A percentile compares a stretch with the other conserved stretches of the same genome.
These are phyloP conservation scores for Conringia planisiliqua DNA, from an alignment of 345 rosid species.

Conservation along the genomic window DNA sequence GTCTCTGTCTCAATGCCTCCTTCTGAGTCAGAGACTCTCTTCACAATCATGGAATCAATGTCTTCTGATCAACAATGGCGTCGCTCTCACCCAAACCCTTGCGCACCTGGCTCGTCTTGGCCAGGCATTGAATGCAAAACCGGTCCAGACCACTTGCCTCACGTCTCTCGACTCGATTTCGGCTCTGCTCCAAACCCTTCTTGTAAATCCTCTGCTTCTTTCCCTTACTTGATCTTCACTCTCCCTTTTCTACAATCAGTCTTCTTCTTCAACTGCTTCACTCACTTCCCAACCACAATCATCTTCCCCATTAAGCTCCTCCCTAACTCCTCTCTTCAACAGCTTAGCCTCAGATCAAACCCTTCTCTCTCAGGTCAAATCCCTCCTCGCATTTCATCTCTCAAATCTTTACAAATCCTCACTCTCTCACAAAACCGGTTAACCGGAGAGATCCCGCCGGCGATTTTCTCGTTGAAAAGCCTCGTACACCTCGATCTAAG, in stretches of 20 bases:
- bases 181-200: slow-evolving; percentile 69
- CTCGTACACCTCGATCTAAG: slow-evolving; percentile 76
- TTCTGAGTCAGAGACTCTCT: slow-evolving; percentile 64
- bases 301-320: slow-evolving; percentile 38
- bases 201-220: slow-evolving; percentile 56
- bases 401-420: slow-evolving; percentile 62
- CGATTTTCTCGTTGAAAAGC: slow-evolving; percentile 39
- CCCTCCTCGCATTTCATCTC: slow-evolving; percentile 61
- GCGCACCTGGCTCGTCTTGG: slow-evolving; percentile 67
- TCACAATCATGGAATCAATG: slow-evolving; percentile 81
- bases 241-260: slow-evolving; percentile 67
- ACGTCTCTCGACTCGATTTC: slow-evolving; percentile 81
- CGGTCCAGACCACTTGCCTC: slow-evolving; percentile 55
- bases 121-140: slow-evolving; percentile 73
- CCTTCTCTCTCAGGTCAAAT: slow-evolving; percentile 70
- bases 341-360: slow-evolving; percentile 80
- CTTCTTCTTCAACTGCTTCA: slow-evolving; percentile 79
- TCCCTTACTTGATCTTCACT: slow-evolving; percentile 58
- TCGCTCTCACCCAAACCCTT: slow-evolving; percentile 64
- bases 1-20: slow-evolving; percentile 38
- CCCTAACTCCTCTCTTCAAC: slow-evolving; percentile 63
- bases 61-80: slow-evolving; percentile 75
- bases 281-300: slow-evolving; percentile 51
- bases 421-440: slow-evolving; percentile 78
- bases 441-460: slow-evolving; percentile 52